Evolutionary conservation across 108 stramenopile species (phyloP).

Genomic region (Craspedostauros australis): DNA sequence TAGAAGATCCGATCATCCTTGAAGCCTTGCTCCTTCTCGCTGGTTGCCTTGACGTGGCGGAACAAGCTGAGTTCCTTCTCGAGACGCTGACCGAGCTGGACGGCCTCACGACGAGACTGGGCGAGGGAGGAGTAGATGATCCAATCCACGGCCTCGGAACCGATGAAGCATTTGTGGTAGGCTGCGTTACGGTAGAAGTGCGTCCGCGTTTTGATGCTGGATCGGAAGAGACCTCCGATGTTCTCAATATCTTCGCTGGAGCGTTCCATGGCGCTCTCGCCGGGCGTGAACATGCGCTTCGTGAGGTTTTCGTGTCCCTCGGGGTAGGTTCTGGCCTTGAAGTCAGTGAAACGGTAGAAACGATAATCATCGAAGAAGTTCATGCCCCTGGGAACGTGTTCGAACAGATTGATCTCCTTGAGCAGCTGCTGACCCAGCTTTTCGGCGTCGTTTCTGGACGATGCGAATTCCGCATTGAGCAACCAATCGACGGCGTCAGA

Average conservation of each 20-base stretch:
- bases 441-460: slow-evolving; percentile 45
- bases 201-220: too few species aligned
- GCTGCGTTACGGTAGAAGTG: too few species aligned
- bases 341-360: slow-evolving; percentile 57
- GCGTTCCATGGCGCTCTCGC: too few species aligned
- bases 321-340: too few species aligned
- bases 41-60: slow-evolving; percentile 20
- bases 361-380: slow-evolving; percentile 44
- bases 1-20: slow-evolving; percentile 48
- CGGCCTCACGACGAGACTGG: slow-evolving; percentile 39
- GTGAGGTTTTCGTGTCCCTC: too few species aligned
- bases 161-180: slow-evolving; percentile 44
- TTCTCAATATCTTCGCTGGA: too few species aligned
- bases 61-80: slow-evolving; percentile 34
- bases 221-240: too few species aligned
- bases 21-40: slow-evolving; percentile 28
- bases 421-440: slow-evolving; percentile 38
- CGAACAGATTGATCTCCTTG: slow-evolving; percentile 30
- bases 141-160: slow-evolving; percentile 36
- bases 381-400: slow-evolving; percentile 27
- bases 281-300: too few species aligned
- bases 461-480: slow-evolving; percentile 32
- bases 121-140: slow-evolving; percentile 40
- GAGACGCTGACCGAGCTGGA: slow-evolving; percentile 41
- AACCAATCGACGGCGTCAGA: slow-evolving; percentile 40